Percentiles rank a stretch among this genome's conserved stretches.
Evolutionary conservation across 352 stramenopile species (phyloP).

Genomic region (Blastocystis sp.): DNA sequence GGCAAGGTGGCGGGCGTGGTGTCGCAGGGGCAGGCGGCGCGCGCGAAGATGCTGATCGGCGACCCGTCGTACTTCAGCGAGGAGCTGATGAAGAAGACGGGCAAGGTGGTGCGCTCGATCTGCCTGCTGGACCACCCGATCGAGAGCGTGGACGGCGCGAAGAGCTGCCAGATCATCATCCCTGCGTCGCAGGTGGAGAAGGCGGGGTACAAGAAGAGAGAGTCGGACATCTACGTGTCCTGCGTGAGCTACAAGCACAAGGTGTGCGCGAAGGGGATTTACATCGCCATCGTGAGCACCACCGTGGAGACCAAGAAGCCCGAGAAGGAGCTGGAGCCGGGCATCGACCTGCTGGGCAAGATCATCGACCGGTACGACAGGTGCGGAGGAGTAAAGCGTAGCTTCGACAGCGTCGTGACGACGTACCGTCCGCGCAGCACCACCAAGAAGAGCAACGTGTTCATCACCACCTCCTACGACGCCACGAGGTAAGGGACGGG

Average conservation of each 20-base stretch:
- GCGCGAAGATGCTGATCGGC: constrained; percentile 93
- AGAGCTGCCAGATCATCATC: constrained; percentile 98
- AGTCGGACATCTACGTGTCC: constrained; percentile 89
- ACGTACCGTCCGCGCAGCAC: constrained; percentile 88
- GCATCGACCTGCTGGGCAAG: constrained; percentile 89
- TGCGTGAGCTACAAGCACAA: constrained; percentile 89
- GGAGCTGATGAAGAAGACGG: constrained; percentile 87
- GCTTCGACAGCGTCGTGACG: constrained; percentile 89
- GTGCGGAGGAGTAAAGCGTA: background rate
- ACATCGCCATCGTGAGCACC: constrained; percentile 97
- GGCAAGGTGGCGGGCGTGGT: constrained; percentile 88
- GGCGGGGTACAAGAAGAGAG: constrained; percentile 43
- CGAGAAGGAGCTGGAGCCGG: constrained; percentile 87
- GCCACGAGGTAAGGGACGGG: constrained; percentile 73
- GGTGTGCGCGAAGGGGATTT: constrained; percentile 90
- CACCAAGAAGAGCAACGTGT: constrained; percentile 89
- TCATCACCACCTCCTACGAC: constrained; percentile 91
- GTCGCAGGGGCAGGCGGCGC: constrained; percentile 85
- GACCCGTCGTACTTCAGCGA: constrained; percentile 95
- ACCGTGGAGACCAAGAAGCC: constrained; percentile 92
- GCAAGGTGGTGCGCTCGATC: constrained; percentile 93
- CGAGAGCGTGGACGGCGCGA: constrained; percentile 86
- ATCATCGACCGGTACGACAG: constrained; percentile 82
- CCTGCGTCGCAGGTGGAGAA: constrained; percentile 79
- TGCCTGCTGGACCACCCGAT: constrained; percentile 98